These are phyloP conservation scores for Kwoniella bestiolae DNA, from an alignment of 768 basidiomycete genomes.

Conservation along the genomic window DNA sequence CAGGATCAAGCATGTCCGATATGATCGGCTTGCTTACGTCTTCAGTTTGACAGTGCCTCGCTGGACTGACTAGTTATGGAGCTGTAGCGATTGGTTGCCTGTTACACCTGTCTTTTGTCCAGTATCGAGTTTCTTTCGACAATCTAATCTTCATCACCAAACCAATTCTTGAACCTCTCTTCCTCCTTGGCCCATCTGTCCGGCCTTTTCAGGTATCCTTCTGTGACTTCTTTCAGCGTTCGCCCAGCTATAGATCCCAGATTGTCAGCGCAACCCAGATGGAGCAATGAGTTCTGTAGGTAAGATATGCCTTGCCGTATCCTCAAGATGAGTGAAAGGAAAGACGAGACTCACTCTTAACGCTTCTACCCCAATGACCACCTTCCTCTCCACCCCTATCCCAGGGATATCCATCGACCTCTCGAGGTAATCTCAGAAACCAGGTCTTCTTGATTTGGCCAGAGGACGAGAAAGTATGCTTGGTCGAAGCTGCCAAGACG, in stretches of 20 bases:
- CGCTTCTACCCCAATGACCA: slow-evolving; percentile 39
- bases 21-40: background rate
- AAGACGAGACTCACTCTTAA: slow-evolving; percentile 41
- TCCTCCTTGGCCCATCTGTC: slow-evolving; percentile 32
- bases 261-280: no score
- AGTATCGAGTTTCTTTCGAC: background rate
- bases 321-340: background rate
- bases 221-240: slow-evolving; percentile 40
- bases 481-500: slow-evolving; percentile 23
- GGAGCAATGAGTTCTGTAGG: no score
- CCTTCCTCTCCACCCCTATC: slow-evolving; percentile 47
- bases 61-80: no score
- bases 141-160: slow-evolving; percentile 24
- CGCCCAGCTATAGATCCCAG: slow-evolving; percentile 38
- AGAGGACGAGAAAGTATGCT: background rate
- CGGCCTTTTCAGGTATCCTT: slow-evolving; percentile 5
- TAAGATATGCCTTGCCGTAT: background rate
- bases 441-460: slow-evolving; percentile 43
- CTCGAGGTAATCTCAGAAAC: slow-evolving; percentile 46
- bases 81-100: no score
- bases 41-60: no score
- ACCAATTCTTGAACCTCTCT: slow-evolving; percentile 29
- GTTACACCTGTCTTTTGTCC: no score
- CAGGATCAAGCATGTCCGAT: background rate
- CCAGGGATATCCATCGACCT: slow-evolving; percentile 39